Base-by-base conservation (phyloP, 805 yeast genomes). In the Metschnikowia koreensis region DNA sequence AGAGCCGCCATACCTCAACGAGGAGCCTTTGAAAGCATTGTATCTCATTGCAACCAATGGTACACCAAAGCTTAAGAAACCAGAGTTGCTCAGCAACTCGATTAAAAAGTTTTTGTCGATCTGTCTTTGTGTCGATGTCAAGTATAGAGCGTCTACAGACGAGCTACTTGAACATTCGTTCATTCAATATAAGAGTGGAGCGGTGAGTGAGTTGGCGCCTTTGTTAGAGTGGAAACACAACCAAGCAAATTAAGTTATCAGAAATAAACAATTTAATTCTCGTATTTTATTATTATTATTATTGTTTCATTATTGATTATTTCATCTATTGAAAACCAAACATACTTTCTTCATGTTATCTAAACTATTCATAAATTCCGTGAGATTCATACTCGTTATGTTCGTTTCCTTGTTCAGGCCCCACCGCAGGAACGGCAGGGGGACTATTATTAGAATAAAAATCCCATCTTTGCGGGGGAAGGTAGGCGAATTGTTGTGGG, bases 51-150 rank as follows among this genome's bases (percentile, higher is more conserved):
- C 91, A 6, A 84, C 90, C 3, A 87, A 86, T 63, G 94, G 94
- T 34, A 87, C 92, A 22, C 94, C 94, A 7, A 82, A 84, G 63
- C 74, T 87, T 58, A 85, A 84, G 65, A 73, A 72, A 45, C 91
- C 93, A 2, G 90, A 84, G 50, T 61, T 75, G 38, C 74, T 94
- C 54, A 83, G 93, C 9, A 77, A 84, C 52, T 83, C 85, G 34
- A 86, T 96, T 53, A 90, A 89, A 74, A 83, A 87, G 65, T 94
- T 94, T 66, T 77, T 94, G 66, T 84, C 92, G 47, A 89, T 91
- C 55, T 91, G 98, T 73, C 76, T 94, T 27, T 90, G 97, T 70
- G 98, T 93, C 37, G 98, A 96, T 67, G 97, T 91, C 41, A 81
- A 87, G 61, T 87, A 86, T 64, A 81, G 99, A 60, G 98, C 98